Evolutionary conservation across 495 filamentous ascomycete genomes (phyloP), one percentile per base, ranked within the genome.

Genomic region (Rhizodiscina lignyota): DNA sequence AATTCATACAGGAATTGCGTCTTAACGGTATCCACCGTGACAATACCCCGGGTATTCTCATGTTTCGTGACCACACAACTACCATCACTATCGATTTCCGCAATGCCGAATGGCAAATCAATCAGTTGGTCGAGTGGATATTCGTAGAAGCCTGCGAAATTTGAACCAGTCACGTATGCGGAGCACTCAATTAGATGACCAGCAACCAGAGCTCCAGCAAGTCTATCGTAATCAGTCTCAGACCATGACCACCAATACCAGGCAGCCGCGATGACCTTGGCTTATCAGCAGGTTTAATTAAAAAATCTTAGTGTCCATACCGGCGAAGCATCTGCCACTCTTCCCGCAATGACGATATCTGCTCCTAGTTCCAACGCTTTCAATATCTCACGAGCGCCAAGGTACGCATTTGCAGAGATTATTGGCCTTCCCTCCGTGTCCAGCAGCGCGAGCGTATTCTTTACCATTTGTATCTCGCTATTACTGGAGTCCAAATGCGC

Each of bases 181-280:
- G 59, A 64, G 47, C 70, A 74, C 39, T 72, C 70, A 26, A 70
- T 68, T 10, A 74, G 50, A 49, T 74, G 68, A 1, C 68, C 69
- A 2, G 67, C 66, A 2, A 74, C 56, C n/a, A 72, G 62, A 2
- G 67, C 57, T 22, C 62, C 61, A 2, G 69, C 68, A 2, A 74
- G 42, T 36, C 64, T 51, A 32, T 70, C 58, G 4, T 63, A 52
- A 20, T 64, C 44, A 20, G 51, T 50, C 4, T 53, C 43, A 2
- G 47, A 43, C 64, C 66, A 67, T 33, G 49, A 49, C 40, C 69
- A 62, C 47, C 59, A 67, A 47, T 49, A 73, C 36, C 54, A 58
- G 2, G 66, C 62, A 5, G 61, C 62, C 1, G 60, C 68, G 33
- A 72, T 67, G 0, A 63, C n/a, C n/a, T n/a, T n/a, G n/a, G n/a